Base-by-base conservation (phyloP, 1,284 basidiomycete genomes). In the Cerioporus squamosus region DNA sequence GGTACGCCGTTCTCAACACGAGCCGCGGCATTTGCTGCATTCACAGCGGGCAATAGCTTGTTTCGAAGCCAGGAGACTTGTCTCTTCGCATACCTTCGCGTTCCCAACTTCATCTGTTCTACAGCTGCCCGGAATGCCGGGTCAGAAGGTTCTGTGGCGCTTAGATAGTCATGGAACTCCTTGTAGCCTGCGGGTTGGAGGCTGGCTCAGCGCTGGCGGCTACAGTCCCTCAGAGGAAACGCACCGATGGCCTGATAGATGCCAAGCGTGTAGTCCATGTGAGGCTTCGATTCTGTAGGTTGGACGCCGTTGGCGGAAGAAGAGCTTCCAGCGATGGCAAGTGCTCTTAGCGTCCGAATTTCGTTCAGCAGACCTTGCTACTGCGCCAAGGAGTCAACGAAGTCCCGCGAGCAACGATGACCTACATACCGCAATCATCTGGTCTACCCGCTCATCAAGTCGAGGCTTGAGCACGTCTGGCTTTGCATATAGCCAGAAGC, bases 241-340 rank as follows among this genome's bases (percentile, higher is more conserved):
- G 52, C 61, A 91, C 95, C 97, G 52, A 99, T 99, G 0, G 94
- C 87, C 73, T 99, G 97, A 72, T 93, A 98, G 55, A 99, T 93
- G 0, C 97, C 97, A 1, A 85, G 74, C 0, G 90, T 92, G 66
- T 86, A 91, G 69, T 93, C 83, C 20, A 74, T 71, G 14, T 73
- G 54, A 24, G 29, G 42, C 2, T 53, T 53, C 17, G 26, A 40
- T 6, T 39, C 26, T 22, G 40, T 10, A 10, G 55, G 36, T 14
- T 44, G 23, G n/a, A 43, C 31, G 29, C 44, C 40, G 7, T 49
- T 52, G 22, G 24, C 26, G 45, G 51, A 17, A 43, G 40, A 42
- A 2, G 33, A 24, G 12, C 42, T 29, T 33, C 56, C 54, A 8
- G 58, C 63, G 18, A 66, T 51, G 17, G 77, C 76, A 26, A 81